These are phyloP conservation scores for Morella rubra DNA, from an alignment of 306 rosid genomes.

Conservation along the genomic window DNA sequence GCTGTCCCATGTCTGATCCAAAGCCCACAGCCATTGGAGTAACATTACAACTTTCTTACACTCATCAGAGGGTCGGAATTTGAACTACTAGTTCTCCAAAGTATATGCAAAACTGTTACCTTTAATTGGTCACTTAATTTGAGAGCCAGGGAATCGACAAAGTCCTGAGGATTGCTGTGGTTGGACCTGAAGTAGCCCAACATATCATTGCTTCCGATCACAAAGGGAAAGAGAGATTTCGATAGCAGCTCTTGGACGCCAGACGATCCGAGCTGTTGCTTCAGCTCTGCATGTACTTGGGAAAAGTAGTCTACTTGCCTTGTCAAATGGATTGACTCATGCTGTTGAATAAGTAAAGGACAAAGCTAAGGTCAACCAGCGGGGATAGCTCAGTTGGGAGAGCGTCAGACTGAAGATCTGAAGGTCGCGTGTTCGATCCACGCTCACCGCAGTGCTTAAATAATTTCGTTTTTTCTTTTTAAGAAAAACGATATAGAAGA, in stretches of 20 bases:
- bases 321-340: conserved; percentile 36
- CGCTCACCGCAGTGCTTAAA: conserved; percentile 33
- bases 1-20: too few species aligned
- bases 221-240: conserved; percentile 53
- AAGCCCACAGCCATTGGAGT: too few species aligned
- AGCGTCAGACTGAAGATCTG: conserved; percentile 17
- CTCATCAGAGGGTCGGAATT: too few species aligned
- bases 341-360: conserved; percentile 13
- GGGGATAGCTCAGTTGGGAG: conserved; percentile 22
- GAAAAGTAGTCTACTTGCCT: conserved; percentile 49
- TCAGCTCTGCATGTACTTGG: conserved; percentile 31
- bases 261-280: conserved; percentile 31
- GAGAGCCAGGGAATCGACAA: conserved; percentile 38
- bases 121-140: conserved; percentile 47
- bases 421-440: conserved; percentile 35
- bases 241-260: conserved; percentile 42
- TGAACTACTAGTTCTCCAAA: too few species aligned
- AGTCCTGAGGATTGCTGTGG: conserved; percentile 41
- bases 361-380: not conserved
- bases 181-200: conserved; percentile 41
- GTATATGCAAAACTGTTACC: too few species aligned
- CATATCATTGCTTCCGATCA: conserved; percentile 77
- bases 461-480: too few species aligned
- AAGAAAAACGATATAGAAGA: too few species aligned
- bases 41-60: too few species aligned